phyloP scores from a whole-genome alignment of 768 basidiomycete genomes.

The Mycena pura region DNA sequence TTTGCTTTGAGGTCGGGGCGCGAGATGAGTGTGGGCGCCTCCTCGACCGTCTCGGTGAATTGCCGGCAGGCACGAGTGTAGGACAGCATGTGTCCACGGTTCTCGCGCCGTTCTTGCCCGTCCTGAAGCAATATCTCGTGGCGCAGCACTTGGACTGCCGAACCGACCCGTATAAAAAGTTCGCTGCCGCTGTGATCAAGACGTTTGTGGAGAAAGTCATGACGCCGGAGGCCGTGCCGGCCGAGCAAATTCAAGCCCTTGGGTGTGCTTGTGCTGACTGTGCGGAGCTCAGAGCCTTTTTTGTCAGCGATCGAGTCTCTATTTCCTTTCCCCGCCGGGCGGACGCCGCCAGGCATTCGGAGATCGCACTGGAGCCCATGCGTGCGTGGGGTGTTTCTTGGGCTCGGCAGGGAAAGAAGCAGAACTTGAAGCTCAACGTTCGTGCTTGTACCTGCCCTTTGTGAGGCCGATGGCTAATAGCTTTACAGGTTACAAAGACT shows the following conservation, averaged over 20 bases:
- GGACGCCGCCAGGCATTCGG: background rate
- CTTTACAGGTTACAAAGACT: background rate
- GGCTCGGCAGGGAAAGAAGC: background rate
- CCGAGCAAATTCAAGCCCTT: background rate
- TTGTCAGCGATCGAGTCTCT: background rate
- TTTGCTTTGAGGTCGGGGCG: background rate
- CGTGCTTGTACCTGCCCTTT: background rate
- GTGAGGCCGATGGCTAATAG: no score
- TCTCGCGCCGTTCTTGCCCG: background rate
- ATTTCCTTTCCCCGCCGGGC: background rate
- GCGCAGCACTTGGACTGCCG: background rate
- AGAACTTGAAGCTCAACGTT: background rate
- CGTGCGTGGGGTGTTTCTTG: background rate
- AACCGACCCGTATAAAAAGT: background rate
- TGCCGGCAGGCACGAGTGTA: background rate
- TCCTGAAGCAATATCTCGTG: background rate
- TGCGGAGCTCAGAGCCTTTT: background rate
- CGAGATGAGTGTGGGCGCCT: background rate
- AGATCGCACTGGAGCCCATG: background rate
- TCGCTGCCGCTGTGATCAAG: background rate
- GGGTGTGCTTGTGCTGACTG: constrained; percentile 2
- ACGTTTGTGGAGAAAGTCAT: background rate
- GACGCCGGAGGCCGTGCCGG: background rate
- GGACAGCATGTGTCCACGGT: background rate
- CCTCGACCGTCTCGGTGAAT: background rate